Base-by-base conservation (phyloP, 352 stramenopile genomes). In the Paralagenidium karlingii region DNA sequence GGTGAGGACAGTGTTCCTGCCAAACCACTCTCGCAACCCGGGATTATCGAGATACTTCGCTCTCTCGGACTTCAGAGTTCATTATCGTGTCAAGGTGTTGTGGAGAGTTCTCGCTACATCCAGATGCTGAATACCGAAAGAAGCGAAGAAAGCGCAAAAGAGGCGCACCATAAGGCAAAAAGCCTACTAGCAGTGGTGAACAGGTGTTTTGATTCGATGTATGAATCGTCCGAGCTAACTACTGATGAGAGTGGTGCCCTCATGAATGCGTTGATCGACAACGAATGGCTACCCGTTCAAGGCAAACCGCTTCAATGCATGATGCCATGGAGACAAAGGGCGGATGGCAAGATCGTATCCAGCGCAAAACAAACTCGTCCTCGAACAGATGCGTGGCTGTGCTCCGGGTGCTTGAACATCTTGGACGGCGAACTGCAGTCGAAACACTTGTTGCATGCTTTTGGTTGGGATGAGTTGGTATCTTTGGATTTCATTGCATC, bases 251-350 rank as follows among this genome's bases (percentile, higher is more conserved):
- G 13, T 15, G 11, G 13, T 36, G 15, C 45, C 28, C 59, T 77
- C 38, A 37, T 73, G 18, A 36, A 51, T 12, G 44, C 46, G 4
- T 38, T 80, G 26, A 59, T 49, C 40, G 28, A 50, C 28, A 44
- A 74, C 21, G 21, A 51, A 11, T 80, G 66, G 66, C 22, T 80
- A 18, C 66, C 66, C 30, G 53, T 69, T 34, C 41, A 45, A 12
- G 13, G 48, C 3, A 12, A 51, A 21, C 42, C 66, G n/a, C n/a
- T n/a, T n/a, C n/a, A n/a, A n/a, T n/a, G 22, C 3, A 13, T 57
- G 11, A 81, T 86, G 67, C 73, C 73, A n/a, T 86, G 73, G 73
- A 68, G 45, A n/a, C n/a, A n/a, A n/a, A n/a, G n/a, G n/a, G n/a
- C n/a, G n/a, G n/a, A n/a, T n/a, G n/a, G n/a, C n/a, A n/a, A n/a